Conservation (phyloP, 2,329 filamentous ascomycete genomes). For the Pseudohalonectria lignicola region DNA sequence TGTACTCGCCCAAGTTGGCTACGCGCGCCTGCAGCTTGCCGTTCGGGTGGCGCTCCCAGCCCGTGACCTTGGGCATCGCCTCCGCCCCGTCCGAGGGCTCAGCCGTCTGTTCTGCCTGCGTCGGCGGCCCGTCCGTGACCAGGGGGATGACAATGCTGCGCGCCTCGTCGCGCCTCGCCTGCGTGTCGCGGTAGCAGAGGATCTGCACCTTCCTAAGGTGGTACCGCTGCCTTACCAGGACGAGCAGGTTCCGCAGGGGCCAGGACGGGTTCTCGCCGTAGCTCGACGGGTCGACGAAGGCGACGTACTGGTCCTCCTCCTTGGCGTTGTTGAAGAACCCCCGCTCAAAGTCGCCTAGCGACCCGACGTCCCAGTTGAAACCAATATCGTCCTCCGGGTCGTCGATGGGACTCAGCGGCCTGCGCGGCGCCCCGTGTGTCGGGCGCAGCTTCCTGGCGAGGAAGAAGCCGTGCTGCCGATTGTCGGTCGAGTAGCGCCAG, state of each 20-base stretch:
- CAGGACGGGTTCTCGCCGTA: slow-evolving; percentile 82
- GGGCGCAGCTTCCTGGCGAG: slow-evolving; percentile 65
- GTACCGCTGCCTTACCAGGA: slow-evolving; percentile 76
- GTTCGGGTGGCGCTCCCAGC: slow-evolving; percentile 79
- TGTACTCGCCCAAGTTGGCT: slow-evolving; percentile 80
- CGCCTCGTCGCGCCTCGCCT: slow-evolving; percentile 64
- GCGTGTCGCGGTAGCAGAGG: slow-evolving; percentile 81
- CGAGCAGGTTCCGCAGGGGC: slow-evolving; percentile 81
- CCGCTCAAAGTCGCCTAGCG: slow-evolving; percentile 67
- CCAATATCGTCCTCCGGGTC: slow-evolving; percentile 42
- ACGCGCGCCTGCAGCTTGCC: slow-evolving; percentile 69
- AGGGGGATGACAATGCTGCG: slow-evolving; percentile 70
- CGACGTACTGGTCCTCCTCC: slow-evolving; percentile 68
- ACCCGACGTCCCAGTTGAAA: slow-evolving; percentile 68
- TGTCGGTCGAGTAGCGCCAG: slow-evolving; percentile 75
- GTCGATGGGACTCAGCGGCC: slow-evolving; percentile 31
- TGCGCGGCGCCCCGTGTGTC: slow-evolving; percentile 8
- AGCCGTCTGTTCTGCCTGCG: slow-evolving; percentile 3
- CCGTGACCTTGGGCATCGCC: slow-evolving; percentile 86
- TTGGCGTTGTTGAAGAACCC: slow-evolving; percentile 73
- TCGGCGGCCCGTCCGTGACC: slow-evolving; percentile 37
- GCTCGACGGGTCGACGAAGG: slow-evolving; percentile 87
- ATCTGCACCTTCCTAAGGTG: slow-evolving; percentile 68
- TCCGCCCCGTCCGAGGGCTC: slow-evolving; percentile 23
- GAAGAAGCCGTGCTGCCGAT: slow-evolving; percentile 87